Evolutionary conservation across 116 monocot genomes (phyloP).

Genomic region (Zostera marina): DNA sequence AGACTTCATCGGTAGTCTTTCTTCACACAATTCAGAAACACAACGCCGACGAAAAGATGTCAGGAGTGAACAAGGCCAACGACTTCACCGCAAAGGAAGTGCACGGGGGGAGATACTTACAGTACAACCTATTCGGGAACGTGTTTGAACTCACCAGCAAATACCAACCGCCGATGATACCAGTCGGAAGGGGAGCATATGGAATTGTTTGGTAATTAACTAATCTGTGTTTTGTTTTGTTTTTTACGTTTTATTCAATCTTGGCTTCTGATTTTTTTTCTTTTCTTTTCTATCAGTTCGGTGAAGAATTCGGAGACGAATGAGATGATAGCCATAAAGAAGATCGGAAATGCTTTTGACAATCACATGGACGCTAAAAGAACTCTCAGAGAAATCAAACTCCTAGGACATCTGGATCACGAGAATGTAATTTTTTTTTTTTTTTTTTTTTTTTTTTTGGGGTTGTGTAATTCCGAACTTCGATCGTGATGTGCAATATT

Average conservation of each 20-base stretch:
- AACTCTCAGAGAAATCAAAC: conserved; percentile 88
- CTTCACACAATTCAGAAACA: not conserved
- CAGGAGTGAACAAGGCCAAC: not conserved
- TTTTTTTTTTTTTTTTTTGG: not conserved
- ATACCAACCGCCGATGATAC: conserved; percentile 43
- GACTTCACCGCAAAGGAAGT: conserved; percentile 9
- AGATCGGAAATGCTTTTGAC: conserved; percentile 93
- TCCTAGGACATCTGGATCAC: conserved; percentile 84
- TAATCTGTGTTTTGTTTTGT: too few relatives aligned
- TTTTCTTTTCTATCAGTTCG: too few relatives aligned
- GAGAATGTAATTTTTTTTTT: conserved; percentile 49
- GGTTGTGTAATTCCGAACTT: not conserved
- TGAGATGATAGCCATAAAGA: conserved; percentile 95
- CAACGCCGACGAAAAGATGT: conserved; percentile 3
- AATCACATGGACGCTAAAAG: conserved; percentile 97
- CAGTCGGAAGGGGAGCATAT: conserved; percentile 39
- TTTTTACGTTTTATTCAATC: too few relatives aligned
- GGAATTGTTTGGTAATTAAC: conserved; percentile 37
- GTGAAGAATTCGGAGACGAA: conserved; percentile 72
- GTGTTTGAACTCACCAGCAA: conserved; percentile 38
- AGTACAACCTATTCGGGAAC: conserved; percentile 40
- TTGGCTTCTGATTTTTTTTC: not conserved
- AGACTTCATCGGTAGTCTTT: too few relatives aligned
- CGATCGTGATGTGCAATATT: not conserved
- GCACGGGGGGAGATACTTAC: conserved; percentile 27